These are phyloP conservation scores for Histomonas meleagridis DNA, from an alignment of 208 protist species.

Conservation along the genomic window DNA sequence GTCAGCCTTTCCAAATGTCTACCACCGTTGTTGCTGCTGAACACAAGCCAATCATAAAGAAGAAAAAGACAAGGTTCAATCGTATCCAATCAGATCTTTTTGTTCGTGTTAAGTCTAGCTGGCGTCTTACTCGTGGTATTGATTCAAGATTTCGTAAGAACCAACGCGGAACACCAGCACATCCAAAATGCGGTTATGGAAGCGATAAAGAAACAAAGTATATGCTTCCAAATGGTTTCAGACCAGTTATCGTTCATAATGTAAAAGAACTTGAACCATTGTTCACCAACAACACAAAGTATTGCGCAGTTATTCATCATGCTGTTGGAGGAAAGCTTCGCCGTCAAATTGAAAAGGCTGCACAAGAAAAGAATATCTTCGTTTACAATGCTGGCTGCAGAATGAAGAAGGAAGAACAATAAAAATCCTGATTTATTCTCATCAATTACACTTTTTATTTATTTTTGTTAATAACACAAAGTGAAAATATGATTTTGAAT, in stretches of 20 bases:
- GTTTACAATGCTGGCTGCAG: constrained; percentile 66
- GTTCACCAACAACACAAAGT: constrained; percentile 95
- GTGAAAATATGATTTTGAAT: no score
- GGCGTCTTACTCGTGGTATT: constrained; percentile 91
- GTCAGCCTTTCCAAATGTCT: no score
- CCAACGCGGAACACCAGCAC: constrained; percentile 83
- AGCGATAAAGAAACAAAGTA: constrained; percentile 83
- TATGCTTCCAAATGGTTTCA: constrained; percentile 83
- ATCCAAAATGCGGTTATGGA: constrained; percentile 89
- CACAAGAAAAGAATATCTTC: constrained; percentile 87
- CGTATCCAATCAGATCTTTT: constrained; percentile 41
- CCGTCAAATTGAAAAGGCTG: constrained; percentile 84
- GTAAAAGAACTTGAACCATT: constrained; percentile 86
- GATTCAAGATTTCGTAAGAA: constrained; percentile 85
- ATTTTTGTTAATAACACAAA: no score
- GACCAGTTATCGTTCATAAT: constrained; percentile 78
- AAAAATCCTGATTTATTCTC: constrained; percentile 40
- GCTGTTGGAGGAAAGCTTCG: constrained; percentile 76
- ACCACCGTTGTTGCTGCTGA: no score
- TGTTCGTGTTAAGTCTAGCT: constrained; percentile 52
- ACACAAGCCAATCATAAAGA: not conserved
- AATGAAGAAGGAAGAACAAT: constrained; percentile 55
- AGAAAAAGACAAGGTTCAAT: constrained; percentile 40
- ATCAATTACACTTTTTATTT: no score
- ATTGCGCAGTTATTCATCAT: constrained; percentile 82